A percentile compares a stretch with the other conserved stretches of the same genome.
These are phyloP conservation scores for Tolypocladium inflatum DNA, from an alignment of 2,329 filamentous ascomycete genomes.

Conservation along the genomic window DNA sequence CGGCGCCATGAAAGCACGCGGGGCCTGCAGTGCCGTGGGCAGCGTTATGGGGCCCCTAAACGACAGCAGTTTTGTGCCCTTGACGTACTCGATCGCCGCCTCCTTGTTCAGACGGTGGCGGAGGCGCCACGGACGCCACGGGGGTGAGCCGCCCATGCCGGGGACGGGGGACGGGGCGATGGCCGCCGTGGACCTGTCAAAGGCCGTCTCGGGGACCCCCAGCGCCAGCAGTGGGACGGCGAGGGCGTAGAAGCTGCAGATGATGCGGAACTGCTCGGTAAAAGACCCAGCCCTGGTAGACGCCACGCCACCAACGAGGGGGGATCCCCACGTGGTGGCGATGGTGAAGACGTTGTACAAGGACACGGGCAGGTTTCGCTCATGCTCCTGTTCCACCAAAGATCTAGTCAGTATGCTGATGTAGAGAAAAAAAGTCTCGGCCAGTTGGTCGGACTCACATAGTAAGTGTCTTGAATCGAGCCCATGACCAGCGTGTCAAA, in stretches of 20 bases:
- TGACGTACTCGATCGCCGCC: constrained; percentile 25
- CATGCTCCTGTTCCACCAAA: constrained; percentile 32
- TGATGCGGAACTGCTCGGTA: constrained; percentile 39
- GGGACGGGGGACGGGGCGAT: constrained; percentile 8
- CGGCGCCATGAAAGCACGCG: constrained; percentile 38
- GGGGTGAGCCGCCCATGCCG: constrained; percentile 7
- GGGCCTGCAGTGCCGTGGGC: constrained; percentile 30
- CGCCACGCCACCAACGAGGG: constrained; percentile 41
- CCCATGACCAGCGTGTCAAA: constrained; percentile 44
- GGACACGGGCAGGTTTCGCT: constrained; percentile 34
- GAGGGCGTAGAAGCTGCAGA: constrained; percentile 37
- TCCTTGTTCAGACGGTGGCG: constrained; percentile 20
- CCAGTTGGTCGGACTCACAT: constrained; percentile 27
- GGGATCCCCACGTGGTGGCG: constrained; percentile 42
- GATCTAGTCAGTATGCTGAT: neutral
- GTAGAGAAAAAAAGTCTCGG: neutral
- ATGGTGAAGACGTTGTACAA: constrained; percentile 34
- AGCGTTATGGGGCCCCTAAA: constrained; percentile 22
- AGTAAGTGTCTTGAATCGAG: constrained; percentile 48
- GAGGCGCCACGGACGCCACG: constrained; percentile 13
- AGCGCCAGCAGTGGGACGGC: constrained; percentile 38
- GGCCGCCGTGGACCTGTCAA: constrained; percentile 27
- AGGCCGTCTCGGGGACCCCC: constrained; percentile 42
- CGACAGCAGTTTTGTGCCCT: constrained; percentile 26
- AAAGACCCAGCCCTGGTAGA: constrained; percentile 31